Evolutionary conservation across 2,329 filamentous ascomycete genomes (phyloP).

Genomic region (Dothideomycetes sp.): DNA sequence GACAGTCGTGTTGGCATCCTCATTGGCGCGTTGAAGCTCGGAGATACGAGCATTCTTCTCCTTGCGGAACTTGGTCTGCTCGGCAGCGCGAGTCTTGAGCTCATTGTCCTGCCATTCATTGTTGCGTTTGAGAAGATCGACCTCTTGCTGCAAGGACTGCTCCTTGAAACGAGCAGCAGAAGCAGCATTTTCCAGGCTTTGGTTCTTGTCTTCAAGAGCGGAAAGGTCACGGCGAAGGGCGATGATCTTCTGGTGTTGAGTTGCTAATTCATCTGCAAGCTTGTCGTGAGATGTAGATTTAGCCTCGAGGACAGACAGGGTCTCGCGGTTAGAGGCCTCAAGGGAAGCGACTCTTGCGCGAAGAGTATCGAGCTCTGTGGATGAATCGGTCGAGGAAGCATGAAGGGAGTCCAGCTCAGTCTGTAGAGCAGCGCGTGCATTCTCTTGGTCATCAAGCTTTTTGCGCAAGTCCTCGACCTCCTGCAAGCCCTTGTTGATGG

Average conservation of each 20-base stretch:
- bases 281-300: conserved; percentile 81
- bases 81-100: conserved; percentile 77
- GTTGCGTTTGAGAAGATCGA: conserved; percentile 78
- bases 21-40: conserved; percentile 77
- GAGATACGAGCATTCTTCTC: conserved; percentile 87
- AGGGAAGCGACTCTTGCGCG: conserved; percentile 75
- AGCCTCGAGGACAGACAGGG: conserved; percentile 75
- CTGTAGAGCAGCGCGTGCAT: conserved; percentile 61
- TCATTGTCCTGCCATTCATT: conserved; percentile 90
- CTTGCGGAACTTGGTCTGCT: conserved; percentile 82
- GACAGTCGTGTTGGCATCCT: conserved; percentile 67
- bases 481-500: conserved; percentile 70
- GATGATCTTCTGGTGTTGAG: conserved; percentile 79
- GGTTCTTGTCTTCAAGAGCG: conserved; percentile 69
- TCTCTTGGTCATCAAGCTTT: conserved; percentile 81
- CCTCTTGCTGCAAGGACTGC: conserved; percentile 79
- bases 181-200: conserved; percentile 67
- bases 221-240: conserved; percentile 75
- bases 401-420: conserved; percentile 71
- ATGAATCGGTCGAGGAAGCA: conserved; percentile 59
- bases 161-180: conserved; percentile 82
- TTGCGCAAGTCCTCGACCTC: conserved; percentile 73
- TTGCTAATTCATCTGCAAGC: conserved; percentile 73
- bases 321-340: conserved; percentile 86
- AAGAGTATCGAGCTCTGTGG: conserved; percentile 64